Evolutionary conservation across 441 rosid species (phyloP), one percentile per base, ranked within the genome.

Genomic region (Erysimum cheiri): DNA sequence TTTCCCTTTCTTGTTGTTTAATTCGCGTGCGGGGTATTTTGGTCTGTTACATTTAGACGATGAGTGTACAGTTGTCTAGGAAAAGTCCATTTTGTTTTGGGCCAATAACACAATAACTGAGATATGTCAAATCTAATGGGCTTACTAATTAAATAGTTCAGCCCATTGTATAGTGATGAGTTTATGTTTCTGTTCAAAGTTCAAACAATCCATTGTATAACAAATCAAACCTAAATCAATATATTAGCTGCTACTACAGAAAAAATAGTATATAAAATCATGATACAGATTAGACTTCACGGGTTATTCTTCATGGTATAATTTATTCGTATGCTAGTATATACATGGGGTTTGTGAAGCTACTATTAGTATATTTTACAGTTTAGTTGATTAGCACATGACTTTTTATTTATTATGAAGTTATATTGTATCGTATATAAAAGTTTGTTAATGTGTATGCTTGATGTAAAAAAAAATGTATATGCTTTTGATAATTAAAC

Each of bases 61-160:
- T 6, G 48, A 35, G 3, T 1, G 5, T 28, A 54, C 33, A 11
- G 6, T 32, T 44, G 35, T 53, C 55, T 22, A 5, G 8, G 10
- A 31, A 71, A 53, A 24, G 22, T 24, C 15, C 33, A 14, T 62
- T 53, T 63, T 1, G 0, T 15, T 54, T 54, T 63, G 70, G 70
- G 64, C 69, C 64, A 4, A 12, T 15, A 33, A 24, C 1, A 36
- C 60, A 9, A n/a, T 9, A 29, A 19, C 4, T 52, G 15, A 36
- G 22, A 31, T 60, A 2, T 50, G 12, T 13, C 10, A 12, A 15
- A 5, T 8, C 0, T 6, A 5, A 7, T 54, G 57, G 75, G 70
- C 49, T 71, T 71, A 4, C 14, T 43, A 4, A 4, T 28, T 1
- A 10, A 1, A 22, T 17, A 13, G 4, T 12, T n/a, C 11, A 71